Evolutionary conservation across 805 yeast genomes (phyloP).

Genomic region (Torulaspora maleeae): DNA sequence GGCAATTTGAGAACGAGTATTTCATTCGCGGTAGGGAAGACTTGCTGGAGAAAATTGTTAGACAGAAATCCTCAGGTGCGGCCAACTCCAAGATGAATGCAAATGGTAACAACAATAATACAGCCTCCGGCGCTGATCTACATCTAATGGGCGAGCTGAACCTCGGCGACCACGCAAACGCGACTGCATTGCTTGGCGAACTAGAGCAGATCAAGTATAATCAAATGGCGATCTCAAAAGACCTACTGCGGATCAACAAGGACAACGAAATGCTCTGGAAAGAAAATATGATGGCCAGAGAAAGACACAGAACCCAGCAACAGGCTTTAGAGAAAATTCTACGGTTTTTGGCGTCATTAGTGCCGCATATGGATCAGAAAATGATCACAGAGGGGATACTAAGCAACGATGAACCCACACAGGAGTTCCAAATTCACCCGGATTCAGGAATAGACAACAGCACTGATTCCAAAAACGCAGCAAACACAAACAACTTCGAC

Average conservation of each 20-base stretch:
- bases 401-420: constrained; percentile 5
- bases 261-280: constrained; percentile 92
- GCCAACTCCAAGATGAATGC: constrained; percentile 6
- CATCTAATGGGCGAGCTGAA: constrained; percentile 18
- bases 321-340: constrained; percentile 84
- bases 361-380: constrained; percentile 32
- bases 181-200: constrained; percentile 51
- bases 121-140: constrained; percentile 9
- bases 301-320: constrained; percentile 78
- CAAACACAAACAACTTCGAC: background rate
- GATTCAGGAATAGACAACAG: background rate
- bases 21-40: constrained; percentile 78
- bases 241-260: constrained; percentile 71
- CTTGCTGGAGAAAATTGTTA: constrained; percentile 73
- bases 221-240: constrained; percentile 79
- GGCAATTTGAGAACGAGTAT: constrained; percentile 84
- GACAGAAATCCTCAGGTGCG: constrained; percentile 48
- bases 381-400: constrained; percentile 27
- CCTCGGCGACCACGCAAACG: constrained; percentile 8
- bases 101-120: constrained; percentile 7
- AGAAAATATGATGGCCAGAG: constrained; percentile 77
- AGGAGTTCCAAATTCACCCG: background rate
- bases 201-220: constrained; percentile 70
- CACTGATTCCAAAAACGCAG: background rate
- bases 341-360: constrained; percentile 75